Evolutionary conservation across 495 filamentous ascomycete species (phyloP).

Genomic region (Lophium mytilinum): DNA sequence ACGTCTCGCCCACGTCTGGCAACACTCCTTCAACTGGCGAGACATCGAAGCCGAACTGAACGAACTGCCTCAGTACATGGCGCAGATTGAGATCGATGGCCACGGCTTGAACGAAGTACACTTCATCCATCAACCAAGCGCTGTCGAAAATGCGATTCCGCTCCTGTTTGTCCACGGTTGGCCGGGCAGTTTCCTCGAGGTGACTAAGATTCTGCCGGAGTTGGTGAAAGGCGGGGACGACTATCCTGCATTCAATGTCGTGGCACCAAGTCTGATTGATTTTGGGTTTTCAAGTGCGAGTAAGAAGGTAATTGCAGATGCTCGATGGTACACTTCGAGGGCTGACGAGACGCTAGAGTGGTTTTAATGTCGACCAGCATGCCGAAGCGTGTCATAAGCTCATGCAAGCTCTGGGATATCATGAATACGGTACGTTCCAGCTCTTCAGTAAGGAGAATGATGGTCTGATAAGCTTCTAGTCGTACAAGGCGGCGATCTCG

Average conservation of each 20-base stretch:
- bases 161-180: slow-evolving; percentile 37
- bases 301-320: no score
- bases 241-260: slow-evolving; percentile 55
- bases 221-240: slow-evolving; percentile 37
- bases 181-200: slow-evolving; percentile 64
- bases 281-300: slow-evolving; percentile 51
- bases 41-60: slow-evolving; percentile 32
- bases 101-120: slow-evolving; percentile 33
- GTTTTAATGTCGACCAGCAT: slow-evolving; percentile 52
- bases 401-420: slow-evolving; percentile 61
- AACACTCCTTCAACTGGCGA: slow-evolving; percentile 36
- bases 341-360: slow-evolving; percentile 41
- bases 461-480: slow-evolving; percentile 28
- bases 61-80: slow-evolving; percentile 31
- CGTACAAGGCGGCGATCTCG: slow-evolving; percentile 61
- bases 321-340: no score
- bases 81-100: slow-evolving; percentile 26
- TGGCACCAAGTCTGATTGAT: slow-evolving; percentile 65
- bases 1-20: slow-evolving; percentile 43
- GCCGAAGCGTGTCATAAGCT: slow-evolving; percentile 54
- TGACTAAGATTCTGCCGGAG: slow-evolving; percentile 51
- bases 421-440: slow-evolving; percentile 47
- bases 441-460: neutral
- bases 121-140: slow-evolving; percentile 31
- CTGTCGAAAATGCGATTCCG: slow-evolving; percentile 26